Evolutionary conservation across 2,329 filamentous ascomycete species (phyloP).

Genomic region (Purpureocillium lavendulum): DNA sequence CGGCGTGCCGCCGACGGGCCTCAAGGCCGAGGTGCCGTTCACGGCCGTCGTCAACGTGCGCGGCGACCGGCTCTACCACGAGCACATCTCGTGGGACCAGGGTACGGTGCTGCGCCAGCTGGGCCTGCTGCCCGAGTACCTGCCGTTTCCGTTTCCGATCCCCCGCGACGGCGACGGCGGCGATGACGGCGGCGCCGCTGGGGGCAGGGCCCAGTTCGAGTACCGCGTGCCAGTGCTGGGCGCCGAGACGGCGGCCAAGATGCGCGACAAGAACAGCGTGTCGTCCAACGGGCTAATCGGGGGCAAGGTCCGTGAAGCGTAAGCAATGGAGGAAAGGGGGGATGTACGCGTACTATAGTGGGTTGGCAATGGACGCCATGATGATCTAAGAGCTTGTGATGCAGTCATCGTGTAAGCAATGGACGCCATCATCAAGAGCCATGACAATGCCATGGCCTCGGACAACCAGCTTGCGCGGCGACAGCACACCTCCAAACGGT

Average conservation of each 20-base stretch:
- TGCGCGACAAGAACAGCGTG: slow-evolving; percentile 19
- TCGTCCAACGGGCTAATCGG: slow-evolving; percentile 23
- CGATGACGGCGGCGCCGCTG: no score
- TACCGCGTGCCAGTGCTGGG: slow-evolving; percentile 24
- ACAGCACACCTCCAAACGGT: no score
- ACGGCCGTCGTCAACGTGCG: slow-evolving; percentile 54
- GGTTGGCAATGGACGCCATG: no score
- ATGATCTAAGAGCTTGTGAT: no score
- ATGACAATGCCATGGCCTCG: no score
- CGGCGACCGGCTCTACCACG: slow-evolving; percentile 53
- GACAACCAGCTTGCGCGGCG: no score
- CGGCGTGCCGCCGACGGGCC: slow-evolving; percentile 42
- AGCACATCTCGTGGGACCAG: slow-evolving; percentile 62
- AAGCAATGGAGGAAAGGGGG: no score
- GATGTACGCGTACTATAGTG: no score
- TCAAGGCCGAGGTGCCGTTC: slow-evolving; percentile 45
- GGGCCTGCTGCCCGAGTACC: slow-evolving; percentile 45
- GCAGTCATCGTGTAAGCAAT: no score
- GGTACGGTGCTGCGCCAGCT: slow-evolving; percentile 49
- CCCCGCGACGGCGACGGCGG: no score
- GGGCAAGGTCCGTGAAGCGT: slow-evolving; percentile 11
- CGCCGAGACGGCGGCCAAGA: slow-evolving; percentile 20
- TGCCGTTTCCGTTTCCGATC: slow-evolving; percentile 20
- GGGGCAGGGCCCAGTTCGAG: slow-evolving; percentile 10
- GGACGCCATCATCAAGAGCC: no score